Evolutionary conservation across 164 flowering plant genomes (phyloP).

Genomic region (Taxillus chinensis): DNA sequence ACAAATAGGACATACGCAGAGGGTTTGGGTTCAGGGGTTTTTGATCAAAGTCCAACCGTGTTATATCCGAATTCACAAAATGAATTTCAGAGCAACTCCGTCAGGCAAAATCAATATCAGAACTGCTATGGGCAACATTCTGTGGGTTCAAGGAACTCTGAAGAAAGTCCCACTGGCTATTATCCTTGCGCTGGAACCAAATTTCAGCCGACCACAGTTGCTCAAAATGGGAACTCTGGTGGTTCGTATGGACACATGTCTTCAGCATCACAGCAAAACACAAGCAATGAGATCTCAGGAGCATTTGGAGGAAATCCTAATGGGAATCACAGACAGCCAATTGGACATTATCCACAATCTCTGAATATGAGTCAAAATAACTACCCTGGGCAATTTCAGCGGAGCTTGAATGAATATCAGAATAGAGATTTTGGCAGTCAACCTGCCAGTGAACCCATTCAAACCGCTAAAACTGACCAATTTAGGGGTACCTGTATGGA

Average conservation of each 20-base stretch:
- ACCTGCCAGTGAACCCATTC: slow-evolving; percentile 13
- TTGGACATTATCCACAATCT: slow-evolving; percentile 8
- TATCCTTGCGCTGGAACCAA: not conserved
- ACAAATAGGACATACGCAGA: not conserved
- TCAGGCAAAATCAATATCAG: not conserved
- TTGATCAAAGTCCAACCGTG: not conserved
- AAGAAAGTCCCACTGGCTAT: not conserved
- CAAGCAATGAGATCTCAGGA: not conserved
- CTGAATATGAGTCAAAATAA: not conserved
- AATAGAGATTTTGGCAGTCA: slow-evolving; percentile 4
- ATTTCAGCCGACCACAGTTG: slow-evolving; percentile 10
- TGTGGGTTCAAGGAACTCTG: not conserved
- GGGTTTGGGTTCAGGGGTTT: not conserved
- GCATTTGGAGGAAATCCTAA: not conserved
- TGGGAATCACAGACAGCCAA: not conserved
- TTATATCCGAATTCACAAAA: not conserved
- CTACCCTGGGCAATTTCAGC: not conserved
- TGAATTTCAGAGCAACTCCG: not conserved
- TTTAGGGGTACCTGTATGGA: slow-evolving; percentile 37
- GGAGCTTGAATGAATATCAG: slow-evolving; percentile 1
- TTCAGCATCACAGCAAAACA: slow-evolving; percentile 2
- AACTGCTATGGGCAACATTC: not conserved
- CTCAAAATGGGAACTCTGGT: slow-evolving; percentile 8
- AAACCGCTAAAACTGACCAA: slow-evolving; percentile 14
- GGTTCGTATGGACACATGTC: slow-evolving; percentile 5